Evolutionary conservation across 1,139 yeast genomes (phyloP), one percentile per base, ranked within the genome.

Genomic region (Pichia sp.): DNA sequence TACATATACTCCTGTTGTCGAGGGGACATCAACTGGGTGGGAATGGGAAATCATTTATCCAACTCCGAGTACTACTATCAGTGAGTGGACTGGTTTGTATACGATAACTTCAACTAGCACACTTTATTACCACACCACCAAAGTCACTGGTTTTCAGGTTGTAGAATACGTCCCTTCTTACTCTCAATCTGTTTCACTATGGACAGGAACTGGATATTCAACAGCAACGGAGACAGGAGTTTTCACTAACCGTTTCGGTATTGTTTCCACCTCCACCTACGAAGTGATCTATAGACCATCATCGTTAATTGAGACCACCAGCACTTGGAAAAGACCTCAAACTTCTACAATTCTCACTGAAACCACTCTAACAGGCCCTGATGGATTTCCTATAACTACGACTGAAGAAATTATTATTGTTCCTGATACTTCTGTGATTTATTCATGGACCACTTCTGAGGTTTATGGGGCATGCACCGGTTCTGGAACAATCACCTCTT

Each of bases 101-200:
- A 31, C 37, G 16, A 31, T 12, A n/a, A 31, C 37, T 12, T 13
- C n/a, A n/a, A 31, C 37, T 18, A 31, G 37, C 16, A 31, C 37
- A 31, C 18, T 31, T n/a, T 28, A 28, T 13, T 31, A 31, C 37
- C 37, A 31, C 10, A 18, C 7, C n/a, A 31, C 37, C 5, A 13
- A 13, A n/a, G 18, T n/a, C 37, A 31, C 37, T 6, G 37, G 37
- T 31, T 31, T 31, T n/a, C 18, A 31, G 16, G 37, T 44, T 10
- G n/a, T 47, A 21, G 42, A 50, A 18, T 41, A 44, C 10, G 48
- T 52, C 19, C 56, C 55, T 36, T 44, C 53, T 2, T 52, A 51
- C 26, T 43, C 48, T 2, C 18, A 13, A n/a, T 46, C 55, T n/a
- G 45, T 46, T 31, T 45, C 36, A 21, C 50, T 44, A 18, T 49